These are phyloP conservation scores for Casuarina equisetifolia DNA, from an alignment of 306 rosid species.

Conservation along the genomic window DNA sequence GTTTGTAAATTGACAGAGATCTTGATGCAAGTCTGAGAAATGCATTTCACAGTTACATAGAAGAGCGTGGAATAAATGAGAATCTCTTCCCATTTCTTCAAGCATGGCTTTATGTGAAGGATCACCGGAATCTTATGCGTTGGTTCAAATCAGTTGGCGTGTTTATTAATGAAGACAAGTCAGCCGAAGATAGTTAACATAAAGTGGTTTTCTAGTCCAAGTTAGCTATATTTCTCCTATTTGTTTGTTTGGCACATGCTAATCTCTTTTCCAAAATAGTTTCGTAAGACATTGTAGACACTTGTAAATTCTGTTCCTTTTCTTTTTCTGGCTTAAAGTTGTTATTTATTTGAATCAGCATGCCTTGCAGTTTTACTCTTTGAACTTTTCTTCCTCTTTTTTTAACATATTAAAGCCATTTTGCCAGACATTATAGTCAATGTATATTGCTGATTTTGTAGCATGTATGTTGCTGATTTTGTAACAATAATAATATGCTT, in stretches of 20 bases:
- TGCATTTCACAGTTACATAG: conserved; percentile 73
- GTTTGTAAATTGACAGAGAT: conserved; percentile 52
- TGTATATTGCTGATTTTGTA: background rate
- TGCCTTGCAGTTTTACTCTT: background rate
- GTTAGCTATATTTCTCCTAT: conserved; percentile 7
- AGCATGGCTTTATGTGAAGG: conserved; percentile 96
- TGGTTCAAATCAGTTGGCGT: conserved; percentile 78
- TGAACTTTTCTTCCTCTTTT: background rate
- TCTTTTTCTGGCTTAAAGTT: background rate
- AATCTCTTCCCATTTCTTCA: conserved; percentile 84
- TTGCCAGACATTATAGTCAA: background rate
- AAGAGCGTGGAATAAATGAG: conserved; percentile 86
- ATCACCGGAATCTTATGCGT: conserved; percentile 77
- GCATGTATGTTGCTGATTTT: background rate
- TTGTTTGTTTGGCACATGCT: background rate
- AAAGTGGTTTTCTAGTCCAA: background rate
- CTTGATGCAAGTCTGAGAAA: conserved; percentile 73
- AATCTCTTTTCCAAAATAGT: background rate
- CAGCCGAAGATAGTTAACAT: conserved; percentile 29
- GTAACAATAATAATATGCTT: background rate
- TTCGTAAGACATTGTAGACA: background rate
- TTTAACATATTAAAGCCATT: background rate
- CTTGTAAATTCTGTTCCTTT: background rate
- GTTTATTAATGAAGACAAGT: conserved; percentile 56
- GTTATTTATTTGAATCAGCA: background rate